These are phyloP conservation scores for Tilletia setariae DNA, from an alignment of 1,284 basidiomycete species.

Conservation along the genomic window DNA sequence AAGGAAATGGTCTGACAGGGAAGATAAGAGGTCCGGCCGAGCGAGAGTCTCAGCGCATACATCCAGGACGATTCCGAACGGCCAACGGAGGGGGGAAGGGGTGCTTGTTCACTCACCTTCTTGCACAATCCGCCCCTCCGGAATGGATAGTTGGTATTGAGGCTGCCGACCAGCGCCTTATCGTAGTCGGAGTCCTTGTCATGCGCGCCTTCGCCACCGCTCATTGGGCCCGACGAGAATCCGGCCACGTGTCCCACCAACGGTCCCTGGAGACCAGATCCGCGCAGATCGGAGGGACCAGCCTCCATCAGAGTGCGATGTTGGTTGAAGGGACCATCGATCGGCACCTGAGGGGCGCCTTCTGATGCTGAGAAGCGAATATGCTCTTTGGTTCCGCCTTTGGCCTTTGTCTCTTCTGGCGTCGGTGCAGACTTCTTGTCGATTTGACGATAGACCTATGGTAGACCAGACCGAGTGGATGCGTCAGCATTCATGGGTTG, in stretches of 20 bases:
- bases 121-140: conserved; percentile 46
- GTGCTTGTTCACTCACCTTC: conserved; percentile 24
- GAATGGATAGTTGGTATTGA: conserved; percentile 46
- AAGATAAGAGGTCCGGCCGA: neutral
- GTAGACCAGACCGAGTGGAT: neutral
- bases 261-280: too few relatives aligned
- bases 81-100: neutral
- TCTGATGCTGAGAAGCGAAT: conserved; percentile 7
- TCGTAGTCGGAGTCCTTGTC: too few relatives aligned
- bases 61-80: conserved; percentile 16
- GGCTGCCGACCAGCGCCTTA: conserved; percentile 47
- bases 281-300: too few relatives aligned
- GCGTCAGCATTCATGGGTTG: neutral
- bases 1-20: conserved; percentile 78
- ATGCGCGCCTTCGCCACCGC: neutral
- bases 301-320: neutral
- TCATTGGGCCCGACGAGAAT: too few relatives aligned
- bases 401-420: neutral
- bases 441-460: conserved; percentile 43
- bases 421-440: conserved; percentile 37
- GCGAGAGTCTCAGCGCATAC: too few relatives aligned
- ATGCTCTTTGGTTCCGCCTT: conserved; percentile 7
- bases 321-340: neutral
- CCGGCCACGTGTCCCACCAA: too few relatives aligned
- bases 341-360: conserved; percentile 7